A percentile compares a stretch with the other conserved stretches of the same genome.
Evolutionary conservation across 345 rosid species (phyloP).

Genomic region (thale cress (Arabidopsis thaliana)): DNA sequence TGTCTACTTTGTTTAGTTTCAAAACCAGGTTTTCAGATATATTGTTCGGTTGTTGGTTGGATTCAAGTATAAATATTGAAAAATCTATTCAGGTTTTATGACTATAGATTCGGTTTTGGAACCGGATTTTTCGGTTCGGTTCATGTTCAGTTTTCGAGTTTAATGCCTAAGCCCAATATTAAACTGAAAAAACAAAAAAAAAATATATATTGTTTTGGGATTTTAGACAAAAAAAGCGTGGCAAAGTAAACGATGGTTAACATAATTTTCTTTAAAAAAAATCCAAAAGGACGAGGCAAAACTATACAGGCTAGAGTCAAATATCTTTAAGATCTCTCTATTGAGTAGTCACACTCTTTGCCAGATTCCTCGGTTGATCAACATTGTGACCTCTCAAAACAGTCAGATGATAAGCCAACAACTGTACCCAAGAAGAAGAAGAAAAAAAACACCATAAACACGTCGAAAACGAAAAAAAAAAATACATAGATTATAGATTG

Average conservation of each 20-base stretch:
- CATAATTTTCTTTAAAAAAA: not conserved
- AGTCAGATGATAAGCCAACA: slow-evolving; percentile 88
- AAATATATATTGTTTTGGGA: not conserved
- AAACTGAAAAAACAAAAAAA: not conserved
- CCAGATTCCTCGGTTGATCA: slow-evolving; percentile 93
- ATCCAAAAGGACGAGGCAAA: slow-evolving; percentile 1
- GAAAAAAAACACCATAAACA: not conserved
- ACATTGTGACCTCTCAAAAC: slow-evolving; percentile 85
- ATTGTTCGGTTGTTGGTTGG: no score
- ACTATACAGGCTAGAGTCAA: slow-evolving; percentile 33
- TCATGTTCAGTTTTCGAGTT: no score
- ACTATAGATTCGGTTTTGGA: no score
- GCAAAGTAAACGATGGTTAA: not conserved
- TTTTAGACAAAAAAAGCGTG: slow-evolving; percentile 8
- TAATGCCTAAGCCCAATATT: not conserved
- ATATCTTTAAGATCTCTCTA: slow-evolving; percentile 36
- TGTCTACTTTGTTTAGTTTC: no score
- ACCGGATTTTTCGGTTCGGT: no score
- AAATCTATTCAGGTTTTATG: no score
- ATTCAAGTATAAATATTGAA: no score
- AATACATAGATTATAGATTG: not conserved
- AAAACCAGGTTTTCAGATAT: no score
- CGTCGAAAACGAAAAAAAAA: not conserved
- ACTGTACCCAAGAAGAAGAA: slow-evolving; percentile 48
- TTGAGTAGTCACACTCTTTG: slow-evolving; percentile 86